Conservation (phyloP, 257 asterid species). For the Ocimum tenuiflorum region DNA sequence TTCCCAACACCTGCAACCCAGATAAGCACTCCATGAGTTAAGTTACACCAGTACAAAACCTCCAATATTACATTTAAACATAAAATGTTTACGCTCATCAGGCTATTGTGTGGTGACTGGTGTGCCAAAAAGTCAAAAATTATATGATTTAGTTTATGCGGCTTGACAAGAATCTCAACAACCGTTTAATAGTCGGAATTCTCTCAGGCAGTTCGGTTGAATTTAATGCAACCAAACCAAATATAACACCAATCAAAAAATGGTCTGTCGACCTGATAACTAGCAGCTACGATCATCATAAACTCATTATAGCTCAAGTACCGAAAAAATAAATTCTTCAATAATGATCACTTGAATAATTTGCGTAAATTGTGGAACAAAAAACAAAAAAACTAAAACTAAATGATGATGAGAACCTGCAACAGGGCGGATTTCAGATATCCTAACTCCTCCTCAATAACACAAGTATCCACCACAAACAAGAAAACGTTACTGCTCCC, state of each 20-base stretch:
- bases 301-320: background rate
- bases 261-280: background rate
- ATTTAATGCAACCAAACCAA: background rate
- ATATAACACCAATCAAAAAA: background rate
- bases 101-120: background rate
- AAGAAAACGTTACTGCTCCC: conserved; percentile 50
- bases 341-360: background rate
- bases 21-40: background rate
- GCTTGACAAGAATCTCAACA: background rate
- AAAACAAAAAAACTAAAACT: background rate
- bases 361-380: background rate
- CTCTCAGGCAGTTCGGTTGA: background rate
- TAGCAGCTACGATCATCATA: background rate
- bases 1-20: conserved; percentile 70
- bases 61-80: background rate
- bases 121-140: background rate
- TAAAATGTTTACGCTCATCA: background rate
- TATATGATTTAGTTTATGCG: background rate
- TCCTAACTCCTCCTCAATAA: conserved; percentile 90
- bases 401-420: conserved; percentile 43
- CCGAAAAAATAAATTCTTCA: conserved; percentile 8
- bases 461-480: conserved; percentile 80
- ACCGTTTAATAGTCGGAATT: background rate
- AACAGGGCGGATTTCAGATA: conserved; percentile 67
- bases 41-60: background rate